Base-by-base conservation (phyloP, 805 yeast species). In the Suhomyces xylopsoci region DNA sequence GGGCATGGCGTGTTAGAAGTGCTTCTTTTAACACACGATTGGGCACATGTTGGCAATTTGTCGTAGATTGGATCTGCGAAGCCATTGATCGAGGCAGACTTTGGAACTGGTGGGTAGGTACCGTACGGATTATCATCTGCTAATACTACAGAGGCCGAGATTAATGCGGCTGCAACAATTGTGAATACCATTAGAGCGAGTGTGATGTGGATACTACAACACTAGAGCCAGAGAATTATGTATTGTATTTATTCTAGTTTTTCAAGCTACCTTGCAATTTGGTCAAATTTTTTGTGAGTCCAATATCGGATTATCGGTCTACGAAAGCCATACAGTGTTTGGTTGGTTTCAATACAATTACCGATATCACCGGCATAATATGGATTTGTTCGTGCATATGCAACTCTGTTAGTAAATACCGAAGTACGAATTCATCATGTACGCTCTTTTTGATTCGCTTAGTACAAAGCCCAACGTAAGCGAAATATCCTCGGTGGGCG, bases 1-100 rank as follows among this genome's bases (percentile, higher is more conserved):
- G 82, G 82, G 56, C 82, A 78, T 25, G 81, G 81, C 5, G 82
- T 78, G 49, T 70, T 74, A 30, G 66, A 63, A 12, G 73, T 68
- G 24, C 66, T 60, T 40, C 60, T 53, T 46, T 70, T 61, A 15
- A 73, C 79, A 64, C 82, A 78, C 3, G 63, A 54, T 47, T 63
- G 51, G 32, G 81, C 82, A 62, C 82, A 78, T 1, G 58, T 36
- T 20, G 82, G 50, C 9, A 41, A 24, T 7, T 15, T 8, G 9
- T 43, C 36, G 47, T 48, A 51, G 22, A 48, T 34, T 25, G 28
- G 42, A 58, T 77, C 81, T 10, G 81, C 80, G 53, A 77, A 77
- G 0, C 82, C 82, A 54, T 78, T 78, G 49, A 76, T 68, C 22
- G 71, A 57, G 20, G 81, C 81, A n/a, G 80, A 74, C 54, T 77